phyloP scores from a whole-genome alignment of 2,329 filamentous ascomycete species.

The Chalaropsis thielavioides region DNA sequence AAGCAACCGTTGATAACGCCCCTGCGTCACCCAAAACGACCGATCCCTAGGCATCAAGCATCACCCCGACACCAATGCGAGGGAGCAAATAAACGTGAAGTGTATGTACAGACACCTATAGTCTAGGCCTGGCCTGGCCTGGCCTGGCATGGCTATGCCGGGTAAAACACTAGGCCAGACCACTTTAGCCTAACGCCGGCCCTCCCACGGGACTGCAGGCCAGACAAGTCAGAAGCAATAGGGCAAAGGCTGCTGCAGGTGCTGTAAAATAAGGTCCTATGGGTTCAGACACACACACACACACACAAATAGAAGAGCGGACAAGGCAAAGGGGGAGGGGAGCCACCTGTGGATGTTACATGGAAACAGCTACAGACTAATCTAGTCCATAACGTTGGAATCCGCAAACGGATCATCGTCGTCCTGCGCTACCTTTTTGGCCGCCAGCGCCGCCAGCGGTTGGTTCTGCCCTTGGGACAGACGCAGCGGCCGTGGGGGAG shows the following conservation, averaged over 20 bases:
- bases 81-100: not conserved
- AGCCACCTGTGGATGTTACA: too few species aligned
- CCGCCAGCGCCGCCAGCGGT: constrained; percentile 23
- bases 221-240: too few species aligned
- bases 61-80: not conserved
- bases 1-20: not conserved
- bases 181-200: too few species aligned
- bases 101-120: too few species aligned
- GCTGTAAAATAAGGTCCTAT: not conserved
- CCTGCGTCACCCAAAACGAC: not conserved
- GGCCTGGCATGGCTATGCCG: too few species aligned
- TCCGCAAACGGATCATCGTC: constrained; percentile 84
- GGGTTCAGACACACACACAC: not conserved
- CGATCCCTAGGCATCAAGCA: not conserved
- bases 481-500: constrained; percentile 32
- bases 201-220: too few species aligned
- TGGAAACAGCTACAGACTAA: too few species aligned
- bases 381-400: constrained; percentile 23
- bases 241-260: too few species aligned
- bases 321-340: too few species aligned
- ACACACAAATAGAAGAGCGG: too few species aligned
- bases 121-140: too few species aligned
- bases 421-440: constrained; percentile 48
- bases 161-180: too few species aligned
- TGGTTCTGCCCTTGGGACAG: constrained; percentile 26